Percentiles rank a stretch among this genome's conserved stretches.
These are phyloP conservation scores for Aspergillus hiratsukae DNA, from an alignment of 2,329 filamentous ascomycete species.

Conservation along the genomic window DNA sequence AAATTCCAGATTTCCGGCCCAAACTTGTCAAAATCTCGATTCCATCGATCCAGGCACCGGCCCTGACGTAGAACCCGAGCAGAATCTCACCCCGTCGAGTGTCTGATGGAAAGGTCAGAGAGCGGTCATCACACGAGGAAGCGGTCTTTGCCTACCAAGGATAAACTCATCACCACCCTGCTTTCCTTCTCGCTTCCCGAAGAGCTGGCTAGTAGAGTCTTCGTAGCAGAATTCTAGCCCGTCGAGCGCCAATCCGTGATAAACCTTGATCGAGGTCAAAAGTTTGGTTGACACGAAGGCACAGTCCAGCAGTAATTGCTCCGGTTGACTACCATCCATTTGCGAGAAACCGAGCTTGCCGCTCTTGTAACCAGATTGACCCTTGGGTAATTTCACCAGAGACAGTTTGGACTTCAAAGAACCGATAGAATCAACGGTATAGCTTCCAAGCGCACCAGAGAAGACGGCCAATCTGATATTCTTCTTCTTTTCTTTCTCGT, in stretches of 20 bases:
- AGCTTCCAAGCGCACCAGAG: slow-evolving; percentile 68
- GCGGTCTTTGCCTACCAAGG: slow-evolving; percentile 56
- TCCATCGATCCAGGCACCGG: slow-evolving; percentile 77
- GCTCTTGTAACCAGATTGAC: slow-evolving; percentile 70
- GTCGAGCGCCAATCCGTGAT: slow-evolving; percentile 71
- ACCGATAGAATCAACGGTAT: slow-evolving; percentile 73
- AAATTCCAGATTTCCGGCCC: slow-evolving; percentile 79
- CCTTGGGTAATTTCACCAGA: slow-evolving; percentile 68
- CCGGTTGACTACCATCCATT: slow-evolving; percentile 63
- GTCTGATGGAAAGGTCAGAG: slow-evolving; percentile 50
- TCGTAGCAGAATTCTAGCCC: slow-evolving; percentile 93
- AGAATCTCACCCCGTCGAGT: slow-evolving; percentile 80
- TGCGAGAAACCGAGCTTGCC: slow-evolving; percentile 68
- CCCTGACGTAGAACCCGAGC: slow-evolving; percentile 77
- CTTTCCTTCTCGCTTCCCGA: slow-evolving; percentile 75
- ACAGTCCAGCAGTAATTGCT: slow-evolving; percentile 72
- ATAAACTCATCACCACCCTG: slow-evolving; percentile 68
- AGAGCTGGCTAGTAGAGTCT: slow-evolving; percentile 75
- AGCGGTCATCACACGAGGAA: background rate
- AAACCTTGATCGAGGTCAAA: slow-evolving; percentile 69
- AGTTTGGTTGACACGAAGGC: slow-evolving; percentile 65
- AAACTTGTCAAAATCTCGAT: slow-evolving; percentile 85
- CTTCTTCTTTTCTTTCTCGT: slow-evolving; percentile 62
- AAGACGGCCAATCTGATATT: slow-evolving; percentile 66
- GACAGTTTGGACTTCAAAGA: slow-evolving; percentile 67